These are phyloP conservation scores for Saccharata proteae DNA, from an alignment of 2,329 filamentous ascomycete species.

Conservation along the genomic window DNA sequence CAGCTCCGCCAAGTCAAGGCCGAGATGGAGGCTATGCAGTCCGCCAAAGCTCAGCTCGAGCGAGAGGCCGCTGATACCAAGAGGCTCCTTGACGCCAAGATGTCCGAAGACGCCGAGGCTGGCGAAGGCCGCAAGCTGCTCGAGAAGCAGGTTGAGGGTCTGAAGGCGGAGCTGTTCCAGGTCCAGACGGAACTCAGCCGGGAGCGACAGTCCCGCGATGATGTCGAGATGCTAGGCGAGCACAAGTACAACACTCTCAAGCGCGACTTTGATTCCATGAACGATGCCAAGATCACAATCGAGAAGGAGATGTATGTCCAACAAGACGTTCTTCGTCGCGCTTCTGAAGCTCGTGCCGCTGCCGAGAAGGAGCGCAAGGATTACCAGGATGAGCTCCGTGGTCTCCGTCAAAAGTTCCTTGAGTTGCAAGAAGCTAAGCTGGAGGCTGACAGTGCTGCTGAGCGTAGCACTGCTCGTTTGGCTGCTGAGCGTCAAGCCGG, in stretches of 20 bases:
- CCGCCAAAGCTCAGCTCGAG: constrained; percentile 72
- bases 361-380: constrained; percentile 85
- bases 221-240: constrained; percentile 80
- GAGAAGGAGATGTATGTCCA: constrained; percentile 97
- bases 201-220: constrained; percentile 85
- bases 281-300: constrained; percentile 91
- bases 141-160: constrained; percentile 73
- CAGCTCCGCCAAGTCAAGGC: constrained; percentile 77
- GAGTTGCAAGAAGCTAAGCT: constrained; percentile 76
- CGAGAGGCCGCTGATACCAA: constrained; percentile 85
- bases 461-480: constrained; percentile 64
- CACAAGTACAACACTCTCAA: constrained; percentile 75
- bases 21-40: constrained; percentile 74
- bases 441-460: constrained; percentile 68
- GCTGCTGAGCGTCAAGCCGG: constrained; percentile 71
- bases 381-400: constrained; percentile 73
- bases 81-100: constrained; percentile 70
- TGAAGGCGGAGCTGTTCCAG: constrained; percentile 76
- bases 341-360: constrained; percentile 65
- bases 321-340: constrained; percentile 78
- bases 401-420: constrained; percentile 69
- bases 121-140: constrained; percentile 65
- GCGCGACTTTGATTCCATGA: constrained; percentile 73
- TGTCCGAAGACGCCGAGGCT: constrained; percentile 83
- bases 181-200: constrained; percentile 80